Evolutionary conservation across 441 rosid species (phyloP).

Genomic region (Sinapis alba): DNA sequence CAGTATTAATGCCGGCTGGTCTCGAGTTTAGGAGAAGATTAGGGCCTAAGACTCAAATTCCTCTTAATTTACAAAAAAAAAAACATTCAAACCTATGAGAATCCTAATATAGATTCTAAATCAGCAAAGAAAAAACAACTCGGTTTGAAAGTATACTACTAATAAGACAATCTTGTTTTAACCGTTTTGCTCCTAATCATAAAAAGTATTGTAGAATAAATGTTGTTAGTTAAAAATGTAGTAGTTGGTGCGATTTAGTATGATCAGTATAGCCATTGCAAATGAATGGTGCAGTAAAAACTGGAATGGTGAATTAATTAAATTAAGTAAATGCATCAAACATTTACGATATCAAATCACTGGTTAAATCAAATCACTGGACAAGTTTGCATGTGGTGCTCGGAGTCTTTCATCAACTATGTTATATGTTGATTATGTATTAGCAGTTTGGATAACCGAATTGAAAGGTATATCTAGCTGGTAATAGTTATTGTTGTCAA

Average conservation of each 20-base stretch:
- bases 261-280: not conserved
- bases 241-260: constrained; percentile 14
- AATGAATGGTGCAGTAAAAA: not conserved
- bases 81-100: not conserved
- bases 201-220: constrained; percentile 1
- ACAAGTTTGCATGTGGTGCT: too few relatives aligned
- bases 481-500: too few relatives aligned
- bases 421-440: too few relatives aligned
- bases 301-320: not conserved
- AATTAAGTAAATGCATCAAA: not conserved
- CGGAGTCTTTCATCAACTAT: too few relatives aligned
- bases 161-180: not conserved
- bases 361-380: too few relatives aligned
- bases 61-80: too few relatives aligned
- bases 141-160: not conserved
- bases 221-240: not conserved
- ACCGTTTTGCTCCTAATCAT: not conserved
- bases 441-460: too few relatives aligned
- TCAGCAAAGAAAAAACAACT: not conserved
- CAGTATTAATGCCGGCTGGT: too few relatives aligned
- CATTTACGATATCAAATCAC: not conserved
- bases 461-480: too few relatives aligned
- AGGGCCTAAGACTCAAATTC: too few relatives aligned
- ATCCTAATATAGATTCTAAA: too few relatives aligned
- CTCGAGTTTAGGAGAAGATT: too few relatives aligned